These are phyloP conservation scores for Aegilops speltoides DNA, from an alignment of 176 grass and related monocot species.

Conservation along the genomic window DNA sequence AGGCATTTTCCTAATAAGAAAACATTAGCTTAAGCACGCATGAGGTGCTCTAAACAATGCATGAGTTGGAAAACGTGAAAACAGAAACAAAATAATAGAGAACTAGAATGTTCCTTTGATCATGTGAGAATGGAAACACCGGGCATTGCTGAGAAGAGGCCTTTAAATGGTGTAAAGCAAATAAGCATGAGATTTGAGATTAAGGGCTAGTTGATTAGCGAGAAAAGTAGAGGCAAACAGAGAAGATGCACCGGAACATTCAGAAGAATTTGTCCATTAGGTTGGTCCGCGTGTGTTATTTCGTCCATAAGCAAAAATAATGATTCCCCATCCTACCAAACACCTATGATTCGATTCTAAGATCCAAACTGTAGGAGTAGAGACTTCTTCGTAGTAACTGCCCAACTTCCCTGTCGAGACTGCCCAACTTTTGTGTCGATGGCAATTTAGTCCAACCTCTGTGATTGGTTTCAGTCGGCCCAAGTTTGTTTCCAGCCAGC, in stretches of 20 bases:
- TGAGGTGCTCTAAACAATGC: neutral
- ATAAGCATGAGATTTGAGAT: neutral
- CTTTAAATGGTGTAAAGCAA: neutral
- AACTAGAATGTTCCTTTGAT: neutral
- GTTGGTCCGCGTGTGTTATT: neutral
- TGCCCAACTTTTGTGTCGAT: neutral
- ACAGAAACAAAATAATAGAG: neutral
- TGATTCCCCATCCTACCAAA: neutral
- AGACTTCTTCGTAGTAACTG: neutral
- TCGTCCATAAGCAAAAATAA: neutral
- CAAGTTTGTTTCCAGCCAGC: neutral
- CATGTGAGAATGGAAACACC: neutral
- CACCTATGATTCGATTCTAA: neutral
- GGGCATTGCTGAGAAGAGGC: neutral
- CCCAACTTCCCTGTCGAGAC: neutral
- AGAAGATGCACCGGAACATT: neutral
- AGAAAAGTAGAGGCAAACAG: neutral
- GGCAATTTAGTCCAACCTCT: neutral
- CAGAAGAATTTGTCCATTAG: neutral
- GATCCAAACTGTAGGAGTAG: neutral
- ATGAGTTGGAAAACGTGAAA: neutral
- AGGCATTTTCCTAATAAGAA: neutral
- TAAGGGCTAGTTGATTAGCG: neutral
- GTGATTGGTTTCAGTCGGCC: neutral
- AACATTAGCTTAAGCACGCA: neutral